Percentiles rank a stretch among this genome's conserved stretches.
Conservation (phyloP, 768 basidiomycete species). For the Tulasnella sp. region DNA sequence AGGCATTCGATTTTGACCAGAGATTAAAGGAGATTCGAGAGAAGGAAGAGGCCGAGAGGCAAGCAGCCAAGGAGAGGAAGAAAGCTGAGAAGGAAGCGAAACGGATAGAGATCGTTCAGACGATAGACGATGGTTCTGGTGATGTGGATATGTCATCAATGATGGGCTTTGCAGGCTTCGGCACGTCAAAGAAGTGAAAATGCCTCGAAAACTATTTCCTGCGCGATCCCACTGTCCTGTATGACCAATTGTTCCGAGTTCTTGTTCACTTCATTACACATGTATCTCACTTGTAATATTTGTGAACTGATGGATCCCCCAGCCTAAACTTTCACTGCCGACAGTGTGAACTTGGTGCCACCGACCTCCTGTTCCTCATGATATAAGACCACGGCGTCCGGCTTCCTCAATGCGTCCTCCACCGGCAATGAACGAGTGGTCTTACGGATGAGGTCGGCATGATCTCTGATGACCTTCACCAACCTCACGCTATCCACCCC, state of each 20-base stretch:
- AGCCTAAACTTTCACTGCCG: conserved; percentile 46
- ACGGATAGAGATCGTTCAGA: conserved; percentile 49
- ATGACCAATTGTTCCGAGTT: not conserved
- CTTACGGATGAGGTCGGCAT: conserved; percentile 58
- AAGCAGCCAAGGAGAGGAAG: conserved; percentile 66
- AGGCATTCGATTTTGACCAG: conserved; percentile 89
- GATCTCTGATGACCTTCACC: conserved; percentile 48
- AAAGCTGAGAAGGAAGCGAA: conserved; percentile 66
- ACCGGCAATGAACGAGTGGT: conserved; percentile 63
- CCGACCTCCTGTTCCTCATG: conserved; percentile 84
- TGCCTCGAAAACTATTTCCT: not conserved
- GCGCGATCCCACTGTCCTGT: not conserved
- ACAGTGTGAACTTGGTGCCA: conserved; percentile 64
- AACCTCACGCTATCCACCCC: conserved; percentile 50
- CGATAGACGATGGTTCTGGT: conserved; percentile 22
- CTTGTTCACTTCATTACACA: not conserved
- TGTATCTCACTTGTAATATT: not conserved
- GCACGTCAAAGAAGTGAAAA: conserved; percentile 64
- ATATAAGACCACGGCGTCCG: conserved; percentile 43
- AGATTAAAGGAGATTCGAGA: conserved; percentile 73
- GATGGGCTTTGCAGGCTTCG: conserved; percentile 92
- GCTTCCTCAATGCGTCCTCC: conserved; percentile 43
- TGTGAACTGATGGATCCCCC: too few species aligned
- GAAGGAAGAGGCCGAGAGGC: conserved; percentile 54
- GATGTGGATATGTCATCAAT: conserved; percentile 61